phyloP scores from a whole-genome alignment of 2,329 filamentous ascomycete genomes.

The Emmonsia crescens region DNA sequence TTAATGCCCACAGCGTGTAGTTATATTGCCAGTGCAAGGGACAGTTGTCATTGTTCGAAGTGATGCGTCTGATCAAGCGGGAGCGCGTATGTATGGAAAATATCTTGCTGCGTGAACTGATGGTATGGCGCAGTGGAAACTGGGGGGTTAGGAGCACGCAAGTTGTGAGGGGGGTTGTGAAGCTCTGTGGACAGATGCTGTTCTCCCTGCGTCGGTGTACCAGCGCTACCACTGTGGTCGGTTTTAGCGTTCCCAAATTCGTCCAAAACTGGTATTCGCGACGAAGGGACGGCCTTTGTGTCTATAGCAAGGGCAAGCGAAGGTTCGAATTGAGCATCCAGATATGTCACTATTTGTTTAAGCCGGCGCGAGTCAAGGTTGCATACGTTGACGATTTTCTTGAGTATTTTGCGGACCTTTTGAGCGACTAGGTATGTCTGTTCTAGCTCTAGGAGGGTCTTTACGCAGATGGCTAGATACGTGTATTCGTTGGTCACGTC shows the following conservation, averaged over 20 bases:
- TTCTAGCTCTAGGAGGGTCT: constrained; percentile 12
- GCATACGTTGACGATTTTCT: constrained; percentile 4
- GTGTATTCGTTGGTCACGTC: constrained; percentile 9
- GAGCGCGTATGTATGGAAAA: neutral
- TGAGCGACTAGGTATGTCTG: constrained; percentile 12
- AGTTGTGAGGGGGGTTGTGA: neutral
- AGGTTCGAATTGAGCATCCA: neutral
- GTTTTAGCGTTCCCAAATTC: neutral
- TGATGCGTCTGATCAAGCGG: neutral
- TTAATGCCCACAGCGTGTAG: no score
- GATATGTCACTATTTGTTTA: neutral
- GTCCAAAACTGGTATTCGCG: neutral
- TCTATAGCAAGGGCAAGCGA: neutral
- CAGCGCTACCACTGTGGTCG: neutral
- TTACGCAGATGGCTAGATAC: constrained; percentile 11
- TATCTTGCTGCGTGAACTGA: neutral
- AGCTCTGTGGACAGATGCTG: neutral
- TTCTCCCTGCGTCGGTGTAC: neutral
- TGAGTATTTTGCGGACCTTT: constrained; percentile 7
- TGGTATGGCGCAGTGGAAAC: neutral
- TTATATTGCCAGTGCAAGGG: no score
- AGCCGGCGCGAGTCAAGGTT: constrained; percentile 5
- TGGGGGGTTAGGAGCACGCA: neutral
- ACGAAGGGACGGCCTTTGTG: neutral
- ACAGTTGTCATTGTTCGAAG: neutral